Evolutionary conservation across 1,284 basidiomycete species (phyloP).

Genomic region (Puccinia coronata): DNA sequence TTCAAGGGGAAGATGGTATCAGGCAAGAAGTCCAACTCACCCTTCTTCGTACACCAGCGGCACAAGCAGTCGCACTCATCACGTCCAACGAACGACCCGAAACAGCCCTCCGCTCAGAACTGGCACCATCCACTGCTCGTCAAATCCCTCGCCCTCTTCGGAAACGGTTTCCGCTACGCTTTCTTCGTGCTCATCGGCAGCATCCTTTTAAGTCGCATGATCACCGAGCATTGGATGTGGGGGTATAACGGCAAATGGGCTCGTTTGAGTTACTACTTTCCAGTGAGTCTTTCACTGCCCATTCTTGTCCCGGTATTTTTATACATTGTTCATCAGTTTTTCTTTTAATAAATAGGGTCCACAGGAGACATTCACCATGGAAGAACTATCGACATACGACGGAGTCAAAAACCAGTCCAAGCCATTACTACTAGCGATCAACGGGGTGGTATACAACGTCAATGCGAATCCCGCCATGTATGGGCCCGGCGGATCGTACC

Average conservation of each 20-base stretch:
- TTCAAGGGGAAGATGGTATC: conserved; percentile 64
- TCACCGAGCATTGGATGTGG: conserved; percentile 48
- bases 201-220: conserved; percentile 32
- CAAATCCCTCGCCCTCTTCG: not conserved
- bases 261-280: conserved; percentile 27
- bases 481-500: conserved; percentile 48
- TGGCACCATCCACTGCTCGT: not conserved
- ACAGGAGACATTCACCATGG: conserved; percentile 23
- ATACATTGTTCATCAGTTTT: not conserved
- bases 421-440: conserved; percentile 36
- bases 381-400: conserved; percentile 30
- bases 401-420: conserved; percentile 36
- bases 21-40: conserved; percentile 74
- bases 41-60: conserved; percentile 69
- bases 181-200: conserved; percentile 15
- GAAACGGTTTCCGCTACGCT: not conserved
- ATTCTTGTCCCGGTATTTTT: not conserved
- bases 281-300: not conserved
- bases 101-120: not conserved
- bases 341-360: too few species aligned
- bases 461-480: conserved; percentile 12
- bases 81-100: not conserved
- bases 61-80: conserved; percentile 20
- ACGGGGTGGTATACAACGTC: conserved; percentile 40
- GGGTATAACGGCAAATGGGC: conserved; percentile 35